Evolutionary conservation across 495 filamentous ascomycete genomes (phyloP), one percentile per base, ranked within the genome.

Genomic region (Astrothelium macrocarpum): DNA sequence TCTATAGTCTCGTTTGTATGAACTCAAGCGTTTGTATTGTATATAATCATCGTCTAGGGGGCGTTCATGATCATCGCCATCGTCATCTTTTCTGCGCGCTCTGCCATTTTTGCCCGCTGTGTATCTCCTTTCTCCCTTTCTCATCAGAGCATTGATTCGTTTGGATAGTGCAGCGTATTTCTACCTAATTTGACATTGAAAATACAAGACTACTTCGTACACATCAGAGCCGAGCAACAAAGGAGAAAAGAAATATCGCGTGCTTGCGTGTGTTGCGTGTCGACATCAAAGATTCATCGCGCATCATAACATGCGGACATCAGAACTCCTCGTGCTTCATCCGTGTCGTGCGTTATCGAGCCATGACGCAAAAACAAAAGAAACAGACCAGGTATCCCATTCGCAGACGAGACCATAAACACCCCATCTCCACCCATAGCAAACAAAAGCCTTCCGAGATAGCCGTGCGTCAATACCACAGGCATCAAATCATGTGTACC

Each of bases 81-180:
- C n/a, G n/a, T n/a, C n/a, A n/a, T n/a, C n/a, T n/a, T n/a, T n/a
- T n/a, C n/a, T n/a, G n/a, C n/a, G n/a, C n/a, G n/a, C n/a, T n/a
- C n/a, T n/a, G n/a, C n/a, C 34, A 39, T 39, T 5, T 14, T 39
- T 5, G 34, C 34, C 34, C 34, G 5, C 34, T 14, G 34, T 26
- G n/a, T 29, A 20, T 16, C 10, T 9, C 5, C 20, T 26, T 29
- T 20, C 11, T 56, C 20, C 20, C 9, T 9, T 56, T 56, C 7
- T 28, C 11, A 56, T 56, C 20, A 56, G n/a, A 56, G 49, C 49
- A 56, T 56, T 29, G 49, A 56, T 56, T 56, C 49, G 16, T 56
- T 56, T 29, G 25, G 49, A 56, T 56, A n/a, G 49, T 56, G 25
- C 7, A 9, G 49, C 25, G 20, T 56, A 29, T 56, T 29, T 4